Percentiles rank a stretch among this genome's conserved stretches.
These are phyloP conservation scores for Stephanodiscus triporus DNA, from an alignment of 108 stramenopile species.

Conservation along the genomic window DNA sequence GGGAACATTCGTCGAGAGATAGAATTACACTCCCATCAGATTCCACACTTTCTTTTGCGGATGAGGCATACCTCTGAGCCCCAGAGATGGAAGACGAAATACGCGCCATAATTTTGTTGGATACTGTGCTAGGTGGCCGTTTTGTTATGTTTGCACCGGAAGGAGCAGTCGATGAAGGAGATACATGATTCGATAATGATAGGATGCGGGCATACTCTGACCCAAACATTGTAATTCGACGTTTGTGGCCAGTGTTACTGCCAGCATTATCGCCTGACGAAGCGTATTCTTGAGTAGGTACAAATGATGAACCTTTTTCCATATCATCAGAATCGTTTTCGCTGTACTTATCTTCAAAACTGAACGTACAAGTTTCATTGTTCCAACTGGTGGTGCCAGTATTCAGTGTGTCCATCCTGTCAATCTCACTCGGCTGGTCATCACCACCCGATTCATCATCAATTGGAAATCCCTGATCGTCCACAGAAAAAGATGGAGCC, in stretches of 20 bases:
- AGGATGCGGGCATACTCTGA: conserved; percentile 86
- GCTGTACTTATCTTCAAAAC: conserved; percentile 3
- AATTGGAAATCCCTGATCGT: conserved; percentile 1
- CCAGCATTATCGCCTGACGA: conserved; percentile 4
- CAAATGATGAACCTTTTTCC: not conserved
- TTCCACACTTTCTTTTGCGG: conserved; percentile 25
- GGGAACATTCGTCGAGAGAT: conserved; percentile 66
- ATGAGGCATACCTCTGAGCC: conserved; percentile 6
- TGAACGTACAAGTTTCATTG: not conserved
- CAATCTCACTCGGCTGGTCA: not conserved
- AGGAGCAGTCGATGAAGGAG: conserved; percentile 6
- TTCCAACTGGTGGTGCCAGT: conserved; percentile 1
- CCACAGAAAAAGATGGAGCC: not conserved
- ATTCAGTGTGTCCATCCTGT: conserved; percentile 4
- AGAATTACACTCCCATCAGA: conserved; percentile 14
- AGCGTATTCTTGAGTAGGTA: conserved; percentile 5
- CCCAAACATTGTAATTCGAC: conserved; percentile 79
- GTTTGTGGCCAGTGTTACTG: conserved; percentile 16
- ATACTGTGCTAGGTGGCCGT: conserved; percentile 20
- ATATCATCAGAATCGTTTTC: not conserved
- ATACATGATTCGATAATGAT: conserved; percentile 54
- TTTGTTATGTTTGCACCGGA: not conserved
- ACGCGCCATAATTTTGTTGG: conserved; percentile 36
- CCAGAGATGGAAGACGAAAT: conserved; percentile 23
- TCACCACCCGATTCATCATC: not conserved